A percentile compares a stretch with the other conserved stretches of the same genome.
Evolutionary conservation across 345 rosid genomes (phyloP).

Genomic region (Moricandia arvensis): DNA sequence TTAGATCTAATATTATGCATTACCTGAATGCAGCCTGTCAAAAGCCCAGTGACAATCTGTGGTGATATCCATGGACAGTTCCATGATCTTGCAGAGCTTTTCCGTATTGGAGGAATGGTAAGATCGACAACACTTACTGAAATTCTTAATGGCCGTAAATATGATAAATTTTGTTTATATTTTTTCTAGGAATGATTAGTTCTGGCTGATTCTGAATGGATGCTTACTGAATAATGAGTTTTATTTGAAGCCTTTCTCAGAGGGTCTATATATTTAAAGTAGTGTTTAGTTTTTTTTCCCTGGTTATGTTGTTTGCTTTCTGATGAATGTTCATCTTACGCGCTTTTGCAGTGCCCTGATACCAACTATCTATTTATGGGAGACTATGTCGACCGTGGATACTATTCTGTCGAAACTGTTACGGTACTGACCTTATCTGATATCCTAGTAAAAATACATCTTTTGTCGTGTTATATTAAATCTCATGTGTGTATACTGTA

Average conservation of each 20-base stretch:
- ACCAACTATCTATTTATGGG: constrained; percentile 99
- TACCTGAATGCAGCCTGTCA: constrained; percentile 70
- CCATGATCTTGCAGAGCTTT: constrained; percentile 99
- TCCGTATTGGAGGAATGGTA: constrained; percentile 98
- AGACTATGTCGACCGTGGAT: constrained; percentile 98
- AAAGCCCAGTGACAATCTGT: constrained; percentile 96
- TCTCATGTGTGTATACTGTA: neutral
- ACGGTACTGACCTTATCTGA: constrained; percentile 49
- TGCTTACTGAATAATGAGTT: neutral
- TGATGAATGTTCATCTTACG: constrained; percentile 12
- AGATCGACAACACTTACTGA: constrained; percentile 3
- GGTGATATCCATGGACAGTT: constrained; percentile 99
- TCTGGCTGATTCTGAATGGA: neutral
- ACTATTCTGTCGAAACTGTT: constrained; percentile 97
- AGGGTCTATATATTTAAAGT: constrained; percentile 1
- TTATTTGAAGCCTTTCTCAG: neutral
- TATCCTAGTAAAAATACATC: neutral
- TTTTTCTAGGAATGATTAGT: neutral
- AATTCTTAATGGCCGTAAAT: neutral
- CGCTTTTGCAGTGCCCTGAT: constrained; percentile 82
- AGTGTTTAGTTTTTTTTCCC: neutral
- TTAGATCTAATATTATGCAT: constrained; percentile 3
- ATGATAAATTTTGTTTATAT: neutral
- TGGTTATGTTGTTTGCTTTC: constrained; percentile 8
- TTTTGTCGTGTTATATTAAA: neutral